Evolutionary conservation across 164 flowering plant species (phyloP).

Genomic region (grape (Vitis vinifera)): DNA sequence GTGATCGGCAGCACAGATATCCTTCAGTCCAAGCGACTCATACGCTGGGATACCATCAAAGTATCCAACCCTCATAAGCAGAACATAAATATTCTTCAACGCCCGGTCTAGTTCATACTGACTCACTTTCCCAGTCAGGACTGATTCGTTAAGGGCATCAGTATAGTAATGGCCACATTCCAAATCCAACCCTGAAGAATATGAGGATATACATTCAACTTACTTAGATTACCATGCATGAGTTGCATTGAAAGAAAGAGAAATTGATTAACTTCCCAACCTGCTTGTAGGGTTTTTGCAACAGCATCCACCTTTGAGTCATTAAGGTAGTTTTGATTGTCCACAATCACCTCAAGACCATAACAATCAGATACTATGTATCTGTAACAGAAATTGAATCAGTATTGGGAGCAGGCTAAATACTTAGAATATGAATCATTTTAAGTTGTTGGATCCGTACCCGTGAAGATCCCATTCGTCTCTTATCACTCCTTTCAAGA

Average conservation of each 20-base stretch:
- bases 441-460: background rate
- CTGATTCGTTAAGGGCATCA: background rate
- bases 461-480: conserved; percentile 6
- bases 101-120: conserved; percentile 1
- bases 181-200: conserved; percentile 6
- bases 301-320: no score
- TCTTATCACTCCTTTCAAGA: background rate
- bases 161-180: conserved; percentile 9
- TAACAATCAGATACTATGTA: no score
- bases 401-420: no score
- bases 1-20: conserved; percentile 6
- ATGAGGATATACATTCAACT: background rate
- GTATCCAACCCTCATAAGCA: conserved; percentile 14
- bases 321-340: no score
- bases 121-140: conserved; percentile 1
- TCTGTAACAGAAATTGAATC: no score
- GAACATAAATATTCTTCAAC: background rate
- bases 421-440: no score
- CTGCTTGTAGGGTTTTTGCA: no score
- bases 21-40: conserved; percentile 1
- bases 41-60: conserved; percentile 14
- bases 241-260: no score
- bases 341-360: no score
- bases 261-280: no score
- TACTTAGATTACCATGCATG: no score